phyloP scores from a whole-genome alignment of 2,329 filamentous ascomycete species.

The Triangularia verruculosa region DNA sequence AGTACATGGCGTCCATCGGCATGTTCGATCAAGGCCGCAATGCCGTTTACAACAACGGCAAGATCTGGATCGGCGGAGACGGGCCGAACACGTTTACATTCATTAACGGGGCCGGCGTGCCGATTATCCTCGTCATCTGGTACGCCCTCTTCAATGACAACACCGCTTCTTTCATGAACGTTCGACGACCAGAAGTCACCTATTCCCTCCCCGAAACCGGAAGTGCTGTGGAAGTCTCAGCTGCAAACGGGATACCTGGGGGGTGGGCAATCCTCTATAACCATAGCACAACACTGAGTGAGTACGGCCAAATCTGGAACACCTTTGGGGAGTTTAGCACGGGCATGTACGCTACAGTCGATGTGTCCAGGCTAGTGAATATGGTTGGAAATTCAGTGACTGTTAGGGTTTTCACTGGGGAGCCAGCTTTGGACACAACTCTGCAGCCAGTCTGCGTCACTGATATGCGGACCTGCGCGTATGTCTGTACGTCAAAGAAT shows the following conservation, averaged over 20 bases:
- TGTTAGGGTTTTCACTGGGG: constrained; percentile 32
- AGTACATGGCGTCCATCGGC: constrained; percentile 31
- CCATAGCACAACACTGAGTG: constrained; percentile 30
- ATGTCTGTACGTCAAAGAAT: constrained; percentile 37
- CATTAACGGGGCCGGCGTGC: constrained; percentile 27
- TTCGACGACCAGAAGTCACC: constrained; percentile 33
- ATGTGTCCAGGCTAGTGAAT: constrained; percentile 44
- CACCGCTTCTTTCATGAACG: constrained; percentile 31
- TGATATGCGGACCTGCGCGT: constrained; percentile 42
- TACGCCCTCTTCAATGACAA: constrained; percentile 26
- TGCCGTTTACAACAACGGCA: constrained; percentile 21
- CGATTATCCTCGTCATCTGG: constrained; percentile 32
- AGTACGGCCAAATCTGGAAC: constrained; percentile 40
- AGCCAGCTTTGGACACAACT: neutral
- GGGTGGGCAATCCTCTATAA: constrained; percentile 40
- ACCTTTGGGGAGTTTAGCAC: constrained; percentile 46
- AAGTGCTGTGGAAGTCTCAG: constrained; percentile 36
- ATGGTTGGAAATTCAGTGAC: constrained; percentile 41
- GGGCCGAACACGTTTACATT: constrained; percentile 33
- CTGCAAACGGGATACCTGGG: constrained; percentile 36
- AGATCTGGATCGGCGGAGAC: constrained; percentile 33
- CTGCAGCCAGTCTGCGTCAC: constrained; percentile 33
- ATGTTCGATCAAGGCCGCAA: constrained; percentile 30
- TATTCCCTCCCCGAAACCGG: constrained; percentile 38
- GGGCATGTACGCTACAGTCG: constrained; percentile 37